Evolutionary conservation across 2,329 filamentous ascomycete species (phyloP), one percentile per base, ranked within the genome.

Genomic region (Penicillium sp.): DNA sequence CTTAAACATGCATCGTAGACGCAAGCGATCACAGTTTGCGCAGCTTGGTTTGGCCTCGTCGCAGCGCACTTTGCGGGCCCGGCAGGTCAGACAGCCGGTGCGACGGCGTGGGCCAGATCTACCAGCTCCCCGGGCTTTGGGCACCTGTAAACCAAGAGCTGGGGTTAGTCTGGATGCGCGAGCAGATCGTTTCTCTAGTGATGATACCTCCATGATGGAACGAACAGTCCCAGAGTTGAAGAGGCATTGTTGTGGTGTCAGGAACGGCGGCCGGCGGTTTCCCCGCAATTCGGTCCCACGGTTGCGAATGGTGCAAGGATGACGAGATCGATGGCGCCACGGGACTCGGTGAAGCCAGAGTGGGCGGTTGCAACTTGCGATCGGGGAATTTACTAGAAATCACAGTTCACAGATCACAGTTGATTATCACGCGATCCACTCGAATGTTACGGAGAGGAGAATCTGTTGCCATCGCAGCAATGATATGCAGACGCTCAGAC

Each of bases 11-110:
- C 68, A 71, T 46, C 57, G 55, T 21, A 71, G 52, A 15, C 65
- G 60, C 7, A 71, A 53, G 18, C 68, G 67, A 24, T 60, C 65
- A 43, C 70, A 72, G 51, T 70, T 69, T 26, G 67, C 59, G 49
- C 69, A 72, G 27, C 57, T 59, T 6, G 69, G 69, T 46, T 70
- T 71, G 7, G 57, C 32, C 49, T 72, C 68, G 49, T 70, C 68
- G 51, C 69, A 71, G 42, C 67, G 67, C 21, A 71, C 69, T 51
- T 71, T 71, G 43, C 69, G 67, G 23, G 66, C 60, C 40, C 69
- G 60, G 51, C 69, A 71, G 43, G 68, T 71, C 44, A 70, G 47
- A 46, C 69, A 71, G 20, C 68, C 68, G 9, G 68, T 70, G 41
- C 67, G 60, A 37, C 67, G 61, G 36, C 69, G 68, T 26, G 68